These are phyloP conservation scores for Crassisporium funariophilum DNA, from an alignment of 768 basidiomycete species.

Conservation along the genomic window DNA sequence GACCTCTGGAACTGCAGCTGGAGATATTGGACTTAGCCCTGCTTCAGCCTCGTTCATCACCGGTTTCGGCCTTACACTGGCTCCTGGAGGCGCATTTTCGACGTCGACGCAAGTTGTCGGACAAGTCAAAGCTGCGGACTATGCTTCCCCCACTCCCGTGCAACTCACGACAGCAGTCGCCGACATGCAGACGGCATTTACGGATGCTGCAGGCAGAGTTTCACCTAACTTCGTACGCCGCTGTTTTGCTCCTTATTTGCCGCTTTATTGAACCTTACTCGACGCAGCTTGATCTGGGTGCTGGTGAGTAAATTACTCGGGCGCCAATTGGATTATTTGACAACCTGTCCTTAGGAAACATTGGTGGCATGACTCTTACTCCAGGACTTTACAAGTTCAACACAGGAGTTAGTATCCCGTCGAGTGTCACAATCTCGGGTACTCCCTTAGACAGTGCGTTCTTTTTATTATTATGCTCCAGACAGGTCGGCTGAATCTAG, in stretches of 20 bases:
- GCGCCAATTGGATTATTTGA: neutral
- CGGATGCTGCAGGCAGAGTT: slow-evolving; percentile 16
- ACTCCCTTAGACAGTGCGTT: slow-evolving; percentile 9
- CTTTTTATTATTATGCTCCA: slow-evolving; percentile 2
- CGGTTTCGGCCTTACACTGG: slow-evolving; percentile 22
- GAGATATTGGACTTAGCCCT: slow-evolving; percentile 24
- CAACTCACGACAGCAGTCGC: slow-evolving; percentile 18
- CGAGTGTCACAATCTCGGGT: slow-evolving; percentile 11
- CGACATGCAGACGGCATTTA: slow-evolving; percentile 25
- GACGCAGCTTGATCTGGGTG: slow-evolving; percentile 17
- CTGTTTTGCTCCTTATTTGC: no score
- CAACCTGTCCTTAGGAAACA: slow-evolving; percentile 13
- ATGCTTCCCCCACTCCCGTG: slow-evolving; percentile 20
- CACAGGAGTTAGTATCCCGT: slow-evolving; percentile 13
- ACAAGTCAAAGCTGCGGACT: slow-evolving; percentile 21
- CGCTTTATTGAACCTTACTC: no score
- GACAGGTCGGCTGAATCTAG: neutral
- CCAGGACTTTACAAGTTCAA: slow-evolving; percentile 24
- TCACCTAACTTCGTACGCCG: slow-evolving; percentile 18
- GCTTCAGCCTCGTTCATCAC: slow-evolving; percentile 19
- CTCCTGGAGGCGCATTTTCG: slow-evolving; percentile 17
- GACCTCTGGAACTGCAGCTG: slow-evolving; percentile 15
- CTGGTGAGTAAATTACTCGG: slow-evolving; percentile 18
- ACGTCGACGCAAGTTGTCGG: slow-evolving; percentile 24
- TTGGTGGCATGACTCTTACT: slow-evolving; percentile 19